Percentiles rank a stretch among this genome's conserved stretches.
phyloP scores from a whole-genome alignment of 2,329 filamentous ascomycete species.

The Macrophomina pseudophaseolina region DNA sequence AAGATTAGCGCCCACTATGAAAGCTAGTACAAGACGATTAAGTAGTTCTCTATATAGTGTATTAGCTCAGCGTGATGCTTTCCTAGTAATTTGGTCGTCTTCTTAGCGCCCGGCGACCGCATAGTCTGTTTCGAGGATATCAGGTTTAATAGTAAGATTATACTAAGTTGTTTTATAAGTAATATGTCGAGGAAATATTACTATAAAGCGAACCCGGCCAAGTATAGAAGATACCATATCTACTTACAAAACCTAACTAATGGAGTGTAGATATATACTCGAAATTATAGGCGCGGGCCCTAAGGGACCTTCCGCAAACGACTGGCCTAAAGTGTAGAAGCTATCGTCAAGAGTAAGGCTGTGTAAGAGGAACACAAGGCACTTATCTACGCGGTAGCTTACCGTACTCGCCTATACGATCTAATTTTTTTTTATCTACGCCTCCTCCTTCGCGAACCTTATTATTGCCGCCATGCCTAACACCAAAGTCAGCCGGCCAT shows the following conservation, averaged over 20 bases:
- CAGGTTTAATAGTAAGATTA: conserved; percentile 46
- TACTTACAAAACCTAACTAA: background rate
- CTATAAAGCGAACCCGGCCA: conserved; percentile 71
- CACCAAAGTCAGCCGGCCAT: conserved; percentile 69
- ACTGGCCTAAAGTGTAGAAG: conserved; percentile 51
- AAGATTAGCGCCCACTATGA: conserved; percentile 64
- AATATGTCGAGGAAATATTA: conserved; percentile 67
- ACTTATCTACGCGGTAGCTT: conserved; percentile 57
- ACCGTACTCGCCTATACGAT: conserved; percentile 69
- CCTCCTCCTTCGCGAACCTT: conserved; percentile 74
- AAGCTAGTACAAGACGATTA: conserved; percentile 60
- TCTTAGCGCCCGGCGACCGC: conserved; percentile 49
- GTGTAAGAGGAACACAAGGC: conserved; percentile 42
- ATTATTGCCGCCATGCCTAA: conserved; percentile 72
- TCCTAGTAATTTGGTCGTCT: conserved; percentile 54
- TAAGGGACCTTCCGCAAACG: conserved; percentile 49
- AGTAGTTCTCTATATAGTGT: conserved; percentile 54
- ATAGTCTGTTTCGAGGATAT: conserved; percentile 52
- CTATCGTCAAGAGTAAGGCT: conserved; percentile 31
- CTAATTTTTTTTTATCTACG: conserved; percentile 74
- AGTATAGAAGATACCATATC: conserved; percentile 40
- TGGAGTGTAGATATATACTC: conserved; percentile 63
- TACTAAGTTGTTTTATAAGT: conserved; percentile 61
- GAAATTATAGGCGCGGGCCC: conserved; percentile 41
- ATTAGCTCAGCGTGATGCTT: conserved; percentile 48